A percentile compares a stretch with the other conserved stretches of the same genome.
Conservation (phyloP, 2,329 filamentous ascomycete genomes). For the Calonectria hongkongensis region DNA sequence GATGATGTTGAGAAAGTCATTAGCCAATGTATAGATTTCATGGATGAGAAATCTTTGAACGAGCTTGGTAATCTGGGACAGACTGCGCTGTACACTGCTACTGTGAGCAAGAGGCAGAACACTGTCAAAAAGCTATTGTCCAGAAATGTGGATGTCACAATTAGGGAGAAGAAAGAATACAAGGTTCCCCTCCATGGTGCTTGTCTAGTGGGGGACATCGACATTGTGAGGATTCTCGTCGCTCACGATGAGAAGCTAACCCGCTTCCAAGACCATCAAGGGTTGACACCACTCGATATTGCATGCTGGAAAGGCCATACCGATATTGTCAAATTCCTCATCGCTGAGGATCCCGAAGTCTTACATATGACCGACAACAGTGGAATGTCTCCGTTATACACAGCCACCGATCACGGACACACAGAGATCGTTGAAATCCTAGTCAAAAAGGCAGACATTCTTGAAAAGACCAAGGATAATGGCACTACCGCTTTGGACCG, state of each 20-base stretch:
- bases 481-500: neutral
- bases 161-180: neutral
- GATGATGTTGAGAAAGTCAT: neutral
- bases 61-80: neutral
- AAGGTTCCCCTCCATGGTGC: conserved; percentile 3
- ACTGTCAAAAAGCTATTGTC: conserved; percentile 2
- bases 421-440: neutral
- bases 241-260: neutral
- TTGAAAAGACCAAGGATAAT: neutral
- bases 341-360: neutral
- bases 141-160: neutral
- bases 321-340: neutral
- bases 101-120: neutral
- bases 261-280: neutral
- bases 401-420: neutral
- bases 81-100: neutral
- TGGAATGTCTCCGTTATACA: conserved; percentile 1
- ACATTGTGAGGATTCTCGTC: neutral
- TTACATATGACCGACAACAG: neutral
- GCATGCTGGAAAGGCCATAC: neutral
- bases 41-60: neutral
- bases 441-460: neutral
- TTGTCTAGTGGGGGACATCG: neutral
- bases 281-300: neutral
- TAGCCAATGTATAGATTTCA: neutral